phyloP scores from a whole-genome alignment of 495 filamentous ascomycete species.

The Neurospora sp. region DNA sequence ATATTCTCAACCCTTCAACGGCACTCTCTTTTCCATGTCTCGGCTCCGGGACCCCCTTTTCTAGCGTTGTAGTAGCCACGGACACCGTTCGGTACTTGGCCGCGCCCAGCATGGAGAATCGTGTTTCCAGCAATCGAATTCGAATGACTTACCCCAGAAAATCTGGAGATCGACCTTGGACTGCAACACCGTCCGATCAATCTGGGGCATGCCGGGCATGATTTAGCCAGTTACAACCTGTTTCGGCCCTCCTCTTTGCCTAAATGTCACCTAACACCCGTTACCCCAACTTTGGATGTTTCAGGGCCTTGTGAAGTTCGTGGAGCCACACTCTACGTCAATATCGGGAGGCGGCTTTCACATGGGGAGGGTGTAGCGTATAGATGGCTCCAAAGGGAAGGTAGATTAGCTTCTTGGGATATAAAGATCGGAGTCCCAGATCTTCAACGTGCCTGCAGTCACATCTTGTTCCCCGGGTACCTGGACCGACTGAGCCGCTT shows the following conservation, averaged over 20 bases:
- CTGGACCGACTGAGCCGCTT: neutral
- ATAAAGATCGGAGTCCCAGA: neutral
- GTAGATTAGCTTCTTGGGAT: neutral
- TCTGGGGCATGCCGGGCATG: neutral
- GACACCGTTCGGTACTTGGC: neutral
- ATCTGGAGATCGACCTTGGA: neutral
- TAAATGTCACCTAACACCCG: neutral
- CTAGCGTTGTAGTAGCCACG: neutral
- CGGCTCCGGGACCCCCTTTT: neutral
- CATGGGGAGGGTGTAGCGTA: neutral
- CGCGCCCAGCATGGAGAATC: neutral
- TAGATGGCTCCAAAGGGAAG: neutral
- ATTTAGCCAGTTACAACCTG: neutral
- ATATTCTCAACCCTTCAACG: neutral
- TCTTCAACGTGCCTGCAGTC: neutral
- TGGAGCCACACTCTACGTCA: neutral
- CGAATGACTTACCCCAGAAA: neutral
- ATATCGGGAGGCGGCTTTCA: neutral
- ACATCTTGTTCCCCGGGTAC: neutral
- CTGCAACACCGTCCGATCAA: neutral
- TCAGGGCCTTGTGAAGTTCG: neutral
- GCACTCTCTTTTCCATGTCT: neutral
- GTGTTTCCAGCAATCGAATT: constrained; percentile 9
- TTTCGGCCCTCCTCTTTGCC: neutral
- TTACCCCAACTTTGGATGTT: neutral